These are phyloP conservation scores for Apiotrichum montevideense DNA, from an alignment of 1,284 basidiomycete genomes.

Conservation along the genomic window DNA sequence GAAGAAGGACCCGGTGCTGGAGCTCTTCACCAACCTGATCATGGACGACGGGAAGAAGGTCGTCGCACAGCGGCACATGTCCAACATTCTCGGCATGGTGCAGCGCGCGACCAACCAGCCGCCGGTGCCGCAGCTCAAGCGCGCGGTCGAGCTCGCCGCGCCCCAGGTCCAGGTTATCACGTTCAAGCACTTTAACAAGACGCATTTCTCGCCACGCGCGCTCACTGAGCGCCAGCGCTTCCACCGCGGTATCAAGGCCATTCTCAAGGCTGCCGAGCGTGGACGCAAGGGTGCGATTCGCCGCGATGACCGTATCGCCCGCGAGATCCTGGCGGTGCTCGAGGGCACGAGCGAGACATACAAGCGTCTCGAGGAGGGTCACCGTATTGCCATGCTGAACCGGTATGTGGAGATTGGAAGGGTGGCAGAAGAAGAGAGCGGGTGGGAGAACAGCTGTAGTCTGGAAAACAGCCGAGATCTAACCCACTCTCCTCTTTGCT, in stretches of 20 bases:
- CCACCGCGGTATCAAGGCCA: slow-evolving; percentile 59
- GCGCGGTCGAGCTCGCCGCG: slow-evolving; percentile 60
- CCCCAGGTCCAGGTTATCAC: slow-evolving; percentile 58
- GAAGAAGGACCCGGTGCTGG: slow-evolving; percentile 66
- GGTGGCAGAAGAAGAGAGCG: too few species aligned
- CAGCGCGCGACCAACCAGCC: slow-evolving; percentile 66
- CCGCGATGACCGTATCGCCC: slow-evolving; percentile 62
- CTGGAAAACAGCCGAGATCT: too few species aligned
- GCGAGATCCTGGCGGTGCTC: slow-evolving; percentile 64
- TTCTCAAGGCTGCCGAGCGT: slow-evolving; percentile 57
- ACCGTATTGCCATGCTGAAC: slow-evolving; percentile 69
- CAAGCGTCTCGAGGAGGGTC: slow-evolving; percentile 58
- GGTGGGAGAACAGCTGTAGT: too few species aligned
- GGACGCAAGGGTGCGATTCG: slow-evolving; percentile 51
- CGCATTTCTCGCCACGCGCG: slow-evolving; percentile 59
- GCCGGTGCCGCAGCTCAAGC: slow-evolving; percentile 68
- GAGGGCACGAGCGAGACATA: slow-evolving; percentile 57
- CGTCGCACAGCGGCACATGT: slow-evolving; percentile 56
- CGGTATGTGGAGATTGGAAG: slow-evolving; percentile 55
- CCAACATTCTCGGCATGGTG: slow-evolving; percentile 53
- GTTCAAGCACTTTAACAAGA: slow-evolving; percentile 58
- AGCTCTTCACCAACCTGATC: slow-evolving; percentile 62
- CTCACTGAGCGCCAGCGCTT: slow-evolving; percentile 72
- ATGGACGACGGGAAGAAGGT: slow-evolving; percentile 65
- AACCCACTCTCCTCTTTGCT: too few species aligned